These are phyloP conservation scores for Barnettozyma californica DNA, from an alignment of 805 yeast species.

Conservation along the genomic window DNA sequence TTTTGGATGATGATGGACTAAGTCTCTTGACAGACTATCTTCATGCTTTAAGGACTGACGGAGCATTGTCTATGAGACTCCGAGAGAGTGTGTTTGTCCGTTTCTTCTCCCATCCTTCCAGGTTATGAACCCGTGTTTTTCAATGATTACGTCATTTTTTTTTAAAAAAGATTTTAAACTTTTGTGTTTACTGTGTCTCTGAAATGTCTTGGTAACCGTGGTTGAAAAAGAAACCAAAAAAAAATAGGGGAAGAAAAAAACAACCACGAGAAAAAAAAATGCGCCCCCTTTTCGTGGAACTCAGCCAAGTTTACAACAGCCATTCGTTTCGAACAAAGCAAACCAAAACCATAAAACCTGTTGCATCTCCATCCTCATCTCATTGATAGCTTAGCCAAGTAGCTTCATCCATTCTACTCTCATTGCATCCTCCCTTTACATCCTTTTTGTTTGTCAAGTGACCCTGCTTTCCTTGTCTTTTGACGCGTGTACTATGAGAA, in stretches of 20 bases:
- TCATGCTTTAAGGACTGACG: conserved; percentile 8
- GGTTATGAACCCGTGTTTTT: not conserved
- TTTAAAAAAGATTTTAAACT: no score
- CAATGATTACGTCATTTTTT: not conserved
- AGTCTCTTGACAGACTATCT: conserved; percentile 8
- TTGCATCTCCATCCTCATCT: not conserved
- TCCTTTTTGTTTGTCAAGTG: not conserved
- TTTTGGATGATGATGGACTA: conserved; percentile 13
- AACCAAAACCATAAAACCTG: no score
- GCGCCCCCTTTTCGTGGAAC: not conserved
- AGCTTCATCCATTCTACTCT: not conserved
- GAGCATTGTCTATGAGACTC: not conserved
- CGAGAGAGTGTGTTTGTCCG: not conserved
- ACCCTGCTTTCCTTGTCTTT: not conserved
- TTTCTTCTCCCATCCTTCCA: not conserved
- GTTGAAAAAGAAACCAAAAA: not conserved
- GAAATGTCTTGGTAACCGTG: not conserved
- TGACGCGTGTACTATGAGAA: conserved; percentile 41
- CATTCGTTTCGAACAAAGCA: not conserved
- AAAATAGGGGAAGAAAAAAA: not conserved
- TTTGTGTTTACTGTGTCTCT: no score
- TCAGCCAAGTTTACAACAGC: not conserved
- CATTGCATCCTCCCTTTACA: not conserved
- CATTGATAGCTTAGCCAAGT: not conserved
- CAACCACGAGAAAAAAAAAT: not conserved